Base-by-base conservation (phyloP, 768 basidiomycete genomes). In the Mycena kentingensis region DNA sequence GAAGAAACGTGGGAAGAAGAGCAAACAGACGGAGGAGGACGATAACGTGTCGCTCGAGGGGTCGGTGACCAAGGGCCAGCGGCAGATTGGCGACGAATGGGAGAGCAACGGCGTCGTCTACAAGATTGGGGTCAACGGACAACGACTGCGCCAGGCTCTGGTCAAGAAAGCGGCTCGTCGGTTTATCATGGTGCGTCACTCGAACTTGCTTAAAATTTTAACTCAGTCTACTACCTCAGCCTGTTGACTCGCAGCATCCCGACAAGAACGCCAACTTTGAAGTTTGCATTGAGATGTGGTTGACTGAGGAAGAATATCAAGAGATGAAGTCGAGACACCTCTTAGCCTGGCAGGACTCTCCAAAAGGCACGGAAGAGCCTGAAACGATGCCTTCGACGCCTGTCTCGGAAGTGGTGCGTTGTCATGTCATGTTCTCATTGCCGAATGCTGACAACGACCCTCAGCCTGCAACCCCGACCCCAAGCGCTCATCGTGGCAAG, bases 241-340 rank as follows among this genome's bases (percentile, higher is more conserved):
- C 90, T 3, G 71, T 78, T 47, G 90, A 92, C 63, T 90, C 89
- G 7, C 77, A 81, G 52, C 89, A 92, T 65, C 86, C 88, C 4
- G 90, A 92, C 67, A 80, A 81, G 37, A 70, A 81, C 48, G 82
- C 78, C 19, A 81, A 83, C 52, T 70, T 90, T 22, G 83, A 88
- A 55, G 83, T 90, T 26, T 87, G 79, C 60, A 79, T 91, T n/a
- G 89, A 90, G 65, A 77, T 74, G 18, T 93, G 90, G 90, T 74
- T 90, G 47, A 83, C 83, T 11, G 88, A 90, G 49, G 86, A 83
- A 51, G 84, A 88, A 59, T 86, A 88, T 65, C 73, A 76, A 44
- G 75, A 76, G 42, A 84, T 86, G 1, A 88, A 88, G 58, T 75
- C 77, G 16, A 74, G 76, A 34, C 78, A 77, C 50, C 73, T 82